These are phyloP conservation scores for Cercophora scortea DNA, from an alignment of 495 filamentous ascomycete genomes.

Conservation along the genomic window DNA sequence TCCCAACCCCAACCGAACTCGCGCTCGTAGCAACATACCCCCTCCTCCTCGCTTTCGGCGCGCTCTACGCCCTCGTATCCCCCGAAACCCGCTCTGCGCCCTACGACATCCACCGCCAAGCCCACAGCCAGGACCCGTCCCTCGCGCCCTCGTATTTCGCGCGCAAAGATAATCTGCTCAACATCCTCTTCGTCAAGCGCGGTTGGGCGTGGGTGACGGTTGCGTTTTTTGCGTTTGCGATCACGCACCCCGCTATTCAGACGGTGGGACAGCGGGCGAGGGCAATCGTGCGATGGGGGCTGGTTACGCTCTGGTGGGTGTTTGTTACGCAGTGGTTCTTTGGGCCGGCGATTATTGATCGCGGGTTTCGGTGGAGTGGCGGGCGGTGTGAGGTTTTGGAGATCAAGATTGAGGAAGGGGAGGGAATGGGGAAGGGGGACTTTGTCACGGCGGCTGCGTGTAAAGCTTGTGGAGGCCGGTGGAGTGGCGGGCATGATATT, in stretches of 20 bases:
- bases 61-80: slow-evolving; percentile 69
- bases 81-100: slow-evolving; percentile 54
- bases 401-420: slow-evolving; percentile 15
- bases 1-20: slow-evolving; percentile 56
- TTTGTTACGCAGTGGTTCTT: slow-evolving; percentile 93
- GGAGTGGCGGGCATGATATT: slow-evolving; percentile 88
- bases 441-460: slow-evolving; percentile 72
- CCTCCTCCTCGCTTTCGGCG: slow-evolving; percentile 65
- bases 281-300: slow-evolving; percentile 55
- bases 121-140: slow-evolving; percentile 43
- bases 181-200: slow-evolving; percentile 84
- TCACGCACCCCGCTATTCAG: slow-evolving; percentile 47
- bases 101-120: slow-evolving; percentile 48
- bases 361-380: slow-evolving; percentile 72
- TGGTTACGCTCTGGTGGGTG: slow-evolving; percentile 69
- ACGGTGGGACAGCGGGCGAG: slow-evolving; percentile 30
- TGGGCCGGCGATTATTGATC: slow-evolving; percentile 80
- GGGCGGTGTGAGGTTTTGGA: slow-evolving; percentile 60
- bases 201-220: slow-evolving; percentile 86
- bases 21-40: slow-evolving; percentile 65
- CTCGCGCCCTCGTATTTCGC: slow-evolving; percentile 83
- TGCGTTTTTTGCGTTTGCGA: slow-evolving; percentile 53
- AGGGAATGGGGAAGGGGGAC: slow-evolving; percentile 17
- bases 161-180: slow-evolving; percentile 84
- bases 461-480: slow-evolving; percentile 69